These are phyloP conservation scores for Phlebiopsis gigantea DNA, from an alignment of 768 basidiomycete species.

Conservation along the genomic window DNA sequence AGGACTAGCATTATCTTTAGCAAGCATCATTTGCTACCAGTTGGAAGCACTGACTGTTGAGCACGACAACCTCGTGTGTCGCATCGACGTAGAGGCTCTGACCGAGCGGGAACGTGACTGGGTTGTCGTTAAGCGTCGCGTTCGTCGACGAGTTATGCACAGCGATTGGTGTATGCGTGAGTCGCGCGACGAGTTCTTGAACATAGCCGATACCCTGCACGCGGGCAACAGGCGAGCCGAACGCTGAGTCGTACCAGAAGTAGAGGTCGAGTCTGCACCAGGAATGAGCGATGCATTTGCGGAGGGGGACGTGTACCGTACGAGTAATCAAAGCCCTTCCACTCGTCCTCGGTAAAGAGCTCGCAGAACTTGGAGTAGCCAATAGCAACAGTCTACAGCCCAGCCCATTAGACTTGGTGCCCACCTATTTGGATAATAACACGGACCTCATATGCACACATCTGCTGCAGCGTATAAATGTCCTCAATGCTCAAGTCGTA, in stretches of 20 bases:
- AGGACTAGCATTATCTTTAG: conserved; percentile 39
- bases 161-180: conserved; percentile 69
- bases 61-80: conserved; percentile 86
- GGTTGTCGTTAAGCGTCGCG: conserved; percentile 66
- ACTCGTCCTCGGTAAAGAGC: conserved; percentile 86
- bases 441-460: conserved; percentile 79
- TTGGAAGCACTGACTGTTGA: conserved; percentile 53
- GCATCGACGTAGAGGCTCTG: conserved; percentile 83
- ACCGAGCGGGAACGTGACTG: conserved; percentile 63
- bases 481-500: conserved; percentile 62
- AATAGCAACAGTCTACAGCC: conserved; percentile 72
- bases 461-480: conserved; percentile 71
- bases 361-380: conserved; percentile 91
- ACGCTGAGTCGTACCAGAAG: conserved; percentile 78
- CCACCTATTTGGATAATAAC: neutral
- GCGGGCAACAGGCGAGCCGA: conserved; percentile 76
- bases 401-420: neutral
- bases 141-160: conserved; percentile 82
- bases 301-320: too few species aligned
- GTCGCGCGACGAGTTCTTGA: conserved; percentile 78
- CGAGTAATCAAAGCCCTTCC: conserved; percentile 90
- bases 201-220: conserved; percentile 76
- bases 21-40: neutral
- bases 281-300: too few species aligned
- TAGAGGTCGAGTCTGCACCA: conserved; percentile 51